phyloP scores from a whole-genome alignment of 2,329 filamentous ascomycete genomes.

The Atkinsonella hypoxylon region DNA sequence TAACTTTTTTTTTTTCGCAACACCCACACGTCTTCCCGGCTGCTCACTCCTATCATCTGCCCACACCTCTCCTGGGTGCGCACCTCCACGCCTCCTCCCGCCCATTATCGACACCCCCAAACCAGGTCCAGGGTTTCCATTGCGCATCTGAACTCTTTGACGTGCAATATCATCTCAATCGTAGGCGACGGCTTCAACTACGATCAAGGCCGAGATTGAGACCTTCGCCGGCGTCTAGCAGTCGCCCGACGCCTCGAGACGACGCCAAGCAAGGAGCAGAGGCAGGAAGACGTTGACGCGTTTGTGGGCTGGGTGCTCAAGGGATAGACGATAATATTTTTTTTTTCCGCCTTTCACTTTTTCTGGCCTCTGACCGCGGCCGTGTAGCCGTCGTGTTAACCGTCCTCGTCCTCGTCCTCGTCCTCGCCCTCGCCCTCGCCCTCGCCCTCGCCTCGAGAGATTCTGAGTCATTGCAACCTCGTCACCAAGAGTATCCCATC shows the following conservation, averaged over 20 bases:
- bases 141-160: slow-evolving; percentile 9
- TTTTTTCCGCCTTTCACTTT: not conserved
- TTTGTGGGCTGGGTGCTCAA: not conserved
- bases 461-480: not conserved
- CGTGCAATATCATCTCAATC: slow-evolving; percentile 4
- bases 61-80: slow-evolving; percentile 22
- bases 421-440: not conserved
- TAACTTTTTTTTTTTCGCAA: slow-evolving; percentile 2
- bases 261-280: slow-evolving; percentile 3
- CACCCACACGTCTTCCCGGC: slow-evolving; percentile 7
- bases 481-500: not conserved
- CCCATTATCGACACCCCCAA: slow-evolving; percentile 31
- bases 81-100: slow-evolving; percentile 27
- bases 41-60: slow-evolving; percentile 16
- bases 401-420: not conserved
- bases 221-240: slow-evolving; percentile 2
- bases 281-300: slow-evolving; percentile 4
- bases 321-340: not conserved
- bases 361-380: not conserved
- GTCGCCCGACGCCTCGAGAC: slow-evolving; percentile 2
- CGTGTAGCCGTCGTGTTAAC: not conserved
- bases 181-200: slow-evolving; percentile 5
- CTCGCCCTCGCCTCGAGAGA: slow-evolving; percentile 1
- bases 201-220: slow-evolving; percentile 2
- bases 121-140: slow-evolving; percentile 18